phyloP scores from a whole-genome alignment of 2,329 filamentous ascomycete genomes.

The Fusarium algeriense region DNA sequence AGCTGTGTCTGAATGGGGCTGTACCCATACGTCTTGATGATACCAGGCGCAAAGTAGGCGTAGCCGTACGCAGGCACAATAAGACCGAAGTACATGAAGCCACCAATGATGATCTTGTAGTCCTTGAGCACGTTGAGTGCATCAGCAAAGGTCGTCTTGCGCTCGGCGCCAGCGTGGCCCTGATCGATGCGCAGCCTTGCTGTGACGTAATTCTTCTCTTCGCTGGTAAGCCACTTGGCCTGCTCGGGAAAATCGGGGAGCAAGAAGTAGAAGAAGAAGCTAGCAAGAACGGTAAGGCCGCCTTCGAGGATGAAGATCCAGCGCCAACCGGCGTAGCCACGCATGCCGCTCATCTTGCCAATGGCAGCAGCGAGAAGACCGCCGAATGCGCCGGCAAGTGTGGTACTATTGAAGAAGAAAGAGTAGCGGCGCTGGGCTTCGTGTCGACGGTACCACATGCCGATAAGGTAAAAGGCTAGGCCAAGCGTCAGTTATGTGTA shows the following conservation, averaged over 20 bases:
- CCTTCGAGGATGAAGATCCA: constrained; percentile 89
- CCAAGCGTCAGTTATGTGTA: constrained; percentile 55
- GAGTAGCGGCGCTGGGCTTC: constrained; percentile 94
- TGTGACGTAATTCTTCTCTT: constrained; percentile 75
- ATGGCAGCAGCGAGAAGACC: constrained; percentile 88
- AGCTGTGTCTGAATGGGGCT: constrained; percentile 68
- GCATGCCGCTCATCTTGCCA: constrained; percentile 83
- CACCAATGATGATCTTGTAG: constrained; percentile 78
- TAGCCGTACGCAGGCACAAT: constrained; percentile 83
- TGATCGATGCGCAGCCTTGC: constrained; percentile 76
- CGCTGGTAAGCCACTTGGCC: constrained; percentile 76
- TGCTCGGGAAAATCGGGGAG: constrained; percentile 82
- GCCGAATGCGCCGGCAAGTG: constrained; percentile 85
- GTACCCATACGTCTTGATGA: constrained; percentile 76
- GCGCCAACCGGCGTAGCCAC: constrained; percentile 79
- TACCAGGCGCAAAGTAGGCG: constrained; percentile 81
- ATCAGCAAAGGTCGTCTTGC: constrained; percentile 69
- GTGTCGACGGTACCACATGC: constrained; percentile 89
- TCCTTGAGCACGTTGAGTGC: constrained; percentile 76
- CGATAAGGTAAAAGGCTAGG: constrained; percentile 75
- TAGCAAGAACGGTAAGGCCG: constrained; percentile 70
- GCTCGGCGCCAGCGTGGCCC: constrained; percentile 73
- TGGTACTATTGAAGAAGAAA: constrained; percentile 91
- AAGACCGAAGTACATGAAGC: constrained; percentile 85
- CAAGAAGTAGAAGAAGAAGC: constrained; percentile 74